Base-by-base conservation (phyloP, 1,139 yeast genomes). In the Blastobotrys aristatus region DNA sequence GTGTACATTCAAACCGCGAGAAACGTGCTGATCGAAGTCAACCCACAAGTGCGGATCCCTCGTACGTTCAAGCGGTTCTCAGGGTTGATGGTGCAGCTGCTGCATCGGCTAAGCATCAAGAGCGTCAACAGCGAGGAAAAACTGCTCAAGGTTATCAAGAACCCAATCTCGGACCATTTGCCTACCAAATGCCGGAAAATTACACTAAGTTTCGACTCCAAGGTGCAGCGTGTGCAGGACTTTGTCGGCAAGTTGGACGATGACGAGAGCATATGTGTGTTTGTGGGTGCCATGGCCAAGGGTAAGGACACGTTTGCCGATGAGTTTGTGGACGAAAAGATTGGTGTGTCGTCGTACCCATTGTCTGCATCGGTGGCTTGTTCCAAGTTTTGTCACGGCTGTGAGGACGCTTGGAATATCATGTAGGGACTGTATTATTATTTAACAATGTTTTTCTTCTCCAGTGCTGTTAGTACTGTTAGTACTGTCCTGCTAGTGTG, bases 251-350 rank as follows among this genome's bases (percentile, higher is more conserved):
- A 84, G 48, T 73, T 92, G 58, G 96, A 81, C 57, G 82, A 80
- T 2, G 95, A 88, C 63, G 96, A 92, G 69, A 86, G 96, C 64
- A 83, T 92, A 59, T 92, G 98, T 75, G 97, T 92, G 26, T 92
- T 92, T 67, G 97, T 92, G 43, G 98, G 98, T 64, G 96, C 98
- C 45, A 92, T 92, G 97, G 98, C 98, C 24, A 82, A 97, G 69
- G 98, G 98, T 63, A 85, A 85, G 65, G 98, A 92, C 69, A 89
- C 81, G 58, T 92, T 92, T 69, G 98, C 98, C 32, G 98, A 92
- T 67, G 97, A 90, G 68, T 90, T 68, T 63, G 96, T 90, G 40
- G 98, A 92, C 66, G 98, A 92, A 67, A 92, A 92, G 65, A 85
- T 92, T 55, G 97, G 97, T 59, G 83, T 92, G 52, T 88, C 97